phyloP scores from a whole-genome alignment of 305 asterid species.

The Plantago lanceolata region DNA sequence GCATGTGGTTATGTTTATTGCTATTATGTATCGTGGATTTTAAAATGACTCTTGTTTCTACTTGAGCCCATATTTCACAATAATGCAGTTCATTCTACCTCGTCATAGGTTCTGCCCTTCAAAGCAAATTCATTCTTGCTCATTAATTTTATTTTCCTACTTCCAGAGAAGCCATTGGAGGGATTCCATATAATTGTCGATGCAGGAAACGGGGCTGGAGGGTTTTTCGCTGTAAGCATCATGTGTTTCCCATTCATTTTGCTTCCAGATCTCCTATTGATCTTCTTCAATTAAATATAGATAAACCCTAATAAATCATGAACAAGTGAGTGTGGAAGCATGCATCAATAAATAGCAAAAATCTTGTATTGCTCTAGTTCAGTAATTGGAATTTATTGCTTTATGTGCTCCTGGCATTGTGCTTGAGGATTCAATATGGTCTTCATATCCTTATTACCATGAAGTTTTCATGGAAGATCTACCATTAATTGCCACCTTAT shows the following conservation, averaged over 20 bases:
- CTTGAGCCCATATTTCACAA: not conserved
- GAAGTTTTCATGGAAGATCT: conserved; percentile 8
- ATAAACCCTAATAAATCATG: not conserved
- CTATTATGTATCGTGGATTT: conserved; percentile 2
- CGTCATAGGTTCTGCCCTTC: conserved; percentile 19
- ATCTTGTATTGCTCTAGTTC: conserved; percentile 6
- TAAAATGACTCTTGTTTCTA: not conserved
- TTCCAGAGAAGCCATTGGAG: conserved; percentile 90
- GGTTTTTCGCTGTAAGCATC: conserved; percentile 84
- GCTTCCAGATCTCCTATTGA: conserved; percentile 11
- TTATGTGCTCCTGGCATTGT: conserved; percentile 19
- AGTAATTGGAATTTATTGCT: conserved; percentile 9
- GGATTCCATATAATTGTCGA: conserved; percentile 97
- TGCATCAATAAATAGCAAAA: conserved; percentile 3
- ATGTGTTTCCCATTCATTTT: conserved; percentile 8
- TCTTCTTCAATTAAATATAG: not conserved
- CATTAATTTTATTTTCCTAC: conserved; percentile 22
- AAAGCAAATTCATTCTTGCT: conserved; percentile 24
- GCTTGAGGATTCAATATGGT: conserved; percentile 13
- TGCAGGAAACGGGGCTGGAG: conserved; percentile 99
- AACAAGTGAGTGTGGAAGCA: not conserved
- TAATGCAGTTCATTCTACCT: too few species aligned
- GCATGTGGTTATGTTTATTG: conserved; percentile 12
- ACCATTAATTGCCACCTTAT: not conserved
- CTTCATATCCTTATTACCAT: not conserved